Evolutionary conservation across 805 yeast species (phyloP), one percentile per base, ranked within the genome.

Genomic region (Tetrapisispora taiwanensis): DNA sequence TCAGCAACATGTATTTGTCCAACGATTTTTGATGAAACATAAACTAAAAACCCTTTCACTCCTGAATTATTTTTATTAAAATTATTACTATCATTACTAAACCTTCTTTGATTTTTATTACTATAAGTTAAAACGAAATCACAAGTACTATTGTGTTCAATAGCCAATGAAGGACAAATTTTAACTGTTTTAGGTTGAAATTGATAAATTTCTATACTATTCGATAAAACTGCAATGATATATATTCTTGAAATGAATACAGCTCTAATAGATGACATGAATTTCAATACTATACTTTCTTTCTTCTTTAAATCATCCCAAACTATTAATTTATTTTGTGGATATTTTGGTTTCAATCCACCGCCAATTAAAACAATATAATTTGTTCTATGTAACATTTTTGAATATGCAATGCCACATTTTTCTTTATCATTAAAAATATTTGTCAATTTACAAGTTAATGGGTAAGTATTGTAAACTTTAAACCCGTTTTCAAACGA

Each of bases 331-430:
- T 84, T 84, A 65, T 85, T 86, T 52, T 76, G 71, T 1, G 95
- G 84, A 55, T 78, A 85, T 48, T 76, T 72, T 19, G 96, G 96
- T 46, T 73, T 73, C 49, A 74, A 72, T 1, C 96, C 96, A 15
- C 96, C 96, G 1, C 97, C 96, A 0, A 88, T 85, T 36, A 92
- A 65, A 0, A 90, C 95, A 43, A 90, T 71, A 59, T 88, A 89
- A 65, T 90, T 90, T 0, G 97, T 88, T 36, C 96, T 74, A 59
- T 87, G 84, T 6, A 90, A 78, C 95, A 90, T 86, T 37, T 81
- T 70, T 2, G 84, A 77, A 30, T 72, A 68, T 1, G 92, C 95
- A 22, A 89, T 79, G 0, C 96, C 96, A 42, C 51, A 57, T 41
- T 50, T 58, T 46, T 89, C 68, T 53, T 75, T 72, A 45, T 83